Percentiles rank a stretch among this genome's conserved stretches.
phyloP scores from a whole-genome alignment of 768 basidiomycete species.

The Suillus sp. region DNA sequence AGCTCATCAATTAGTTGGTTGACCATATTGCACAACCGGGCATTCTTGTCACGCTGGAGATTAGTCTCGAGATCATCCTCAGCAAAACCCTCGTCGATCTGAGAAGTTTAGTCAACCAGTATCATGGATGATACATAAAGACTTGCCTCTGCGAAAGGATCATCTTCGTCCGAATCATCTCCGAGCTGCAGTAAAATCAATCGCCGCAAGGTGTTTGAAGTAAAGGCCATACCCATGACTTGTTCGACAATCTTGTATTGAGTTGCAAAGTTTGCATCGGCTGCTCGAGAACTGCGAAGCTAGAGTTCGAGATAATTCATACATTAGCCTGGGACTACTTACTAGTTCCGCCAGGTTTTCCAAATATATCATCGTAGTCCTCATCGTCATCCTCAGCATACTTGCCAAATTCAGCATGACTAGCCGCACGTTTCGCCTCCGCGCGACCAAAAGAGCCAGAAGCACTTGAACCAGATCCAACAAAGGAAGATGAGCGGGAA shows the following conservation, averaged over 20 bases:
- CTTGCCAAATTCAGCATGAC: conserved; percentile 72
- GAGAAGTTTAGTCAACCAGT: conserved; percentile 13
- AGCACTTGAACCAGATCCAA: conserved; percentile 41
- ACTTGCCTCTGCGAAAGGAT: conserved; percentile 91
- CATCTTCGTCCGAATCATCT: conserved; percentile 88
- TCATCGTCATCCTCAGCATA: conserved; percentile 89
- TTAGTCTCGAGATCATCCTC: conserved; percentile 93
- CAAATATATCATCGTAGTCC: conserved; percentile 96
- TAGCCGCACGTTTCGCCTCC: conserved; percentile 57
- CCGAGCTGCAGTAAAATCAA: conserved; percentile 49
- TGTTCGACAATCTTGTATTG: conserved; percentile 83
- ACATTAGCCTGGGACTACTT: conserved; percentile 32
- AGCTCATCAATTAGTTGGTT: conserved; percentile 87
- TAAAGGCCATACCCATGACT: conserved; percentile 71
- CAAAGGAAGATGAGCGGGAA: conserved; percentile 60
- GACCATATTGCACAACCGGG: conserved; percentile 78
- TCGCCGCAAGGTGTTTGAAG: conserved; percentile 4
- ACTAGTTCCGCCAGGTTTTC: conserved; percentile 70
- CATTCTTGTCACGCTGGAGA: conserved; percentile 90
- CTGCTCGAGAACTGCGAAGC: conserved; percentile 52
- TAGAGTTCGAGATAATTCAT: conserved; percentile 8
- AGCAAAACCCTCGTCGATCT: conserved; percentile 93
- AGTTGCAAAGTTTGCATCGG: conserved; percentile 78
- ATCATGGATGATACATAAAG: background rate
- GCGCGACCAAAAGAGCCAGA: conserved; percentile 65